Evolutionary conservation across 177 flowering plant genomes (phyloP).

Genomic region (Vitis hybrid): DNA sequence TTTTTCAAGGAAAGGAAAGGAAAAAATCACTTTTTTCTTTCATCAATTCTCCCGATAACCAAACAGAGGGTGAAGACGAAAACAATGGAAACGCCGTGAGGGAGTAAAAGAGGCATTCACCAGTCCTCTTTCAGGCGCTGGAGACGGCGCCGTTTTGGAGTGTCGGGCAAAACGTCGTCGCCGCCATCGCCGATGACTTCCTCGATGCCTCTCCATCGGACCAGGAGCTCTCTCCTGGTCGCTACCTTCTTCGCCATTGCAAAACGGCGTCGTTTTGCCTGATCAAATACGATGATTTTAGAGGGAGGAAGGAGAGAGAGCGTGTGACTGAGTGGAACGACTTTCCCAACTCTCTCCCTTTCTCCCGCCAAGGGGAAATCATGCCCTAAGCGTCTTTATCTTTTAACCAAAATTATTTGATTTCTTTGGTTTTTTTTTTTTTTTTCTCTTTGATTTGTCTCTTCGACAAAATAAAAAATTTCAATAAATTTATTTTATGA

Average conservation of each 20-base stretch:
- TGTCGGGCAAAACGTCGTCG: slow-evolving; percentile 17
- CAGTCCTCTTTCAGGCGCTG: slow-evolving; percentile 58
- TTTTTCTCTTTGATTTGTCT: too few relatives aligned
- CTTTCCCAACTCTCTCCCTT: too few relatives aligned
- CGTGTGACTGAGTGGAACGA: background rate
- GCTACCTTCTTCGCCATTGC: slow-evolving; percentile 30
- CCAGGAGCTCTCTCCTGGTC: slow-evolving; percentile 49
- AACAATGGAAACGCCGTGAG: background rate
- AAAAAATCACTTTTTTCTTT: background rate
- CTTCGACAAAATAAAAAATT: too few relatives aligned
- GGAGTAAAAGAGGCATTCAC: slow-evolving; percentile 22
- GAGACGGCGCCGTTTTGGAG: slow-evolving; percentile 35
- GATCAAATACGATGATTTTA: background rate
- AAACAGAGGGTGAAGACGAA: background rate
- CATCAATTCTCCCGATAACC: background rate
- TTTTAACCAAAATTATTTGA: too few relatives aligned
- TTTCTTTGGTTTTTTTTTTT: too few relatives aligned
- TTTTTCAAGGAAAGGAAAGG: background rate
- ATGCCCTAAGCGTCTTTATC: too few relatives aligned
- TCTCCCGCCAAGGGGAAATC: too few relatives aligned
- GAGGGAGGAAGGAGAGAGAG: slow-evolving; percentile 1
- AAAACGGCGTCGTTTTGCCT: background rate
- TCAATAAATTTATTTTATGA: too few relatives aligned
- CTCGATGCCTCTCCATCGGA: slow-evolving; percentile 70
- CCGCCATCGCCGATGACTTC: slow-evolving; percentile 47